Base-by-base conservation (phyloP, 768 basidiomycete species). In the Tulasnella sp. region DNA sequence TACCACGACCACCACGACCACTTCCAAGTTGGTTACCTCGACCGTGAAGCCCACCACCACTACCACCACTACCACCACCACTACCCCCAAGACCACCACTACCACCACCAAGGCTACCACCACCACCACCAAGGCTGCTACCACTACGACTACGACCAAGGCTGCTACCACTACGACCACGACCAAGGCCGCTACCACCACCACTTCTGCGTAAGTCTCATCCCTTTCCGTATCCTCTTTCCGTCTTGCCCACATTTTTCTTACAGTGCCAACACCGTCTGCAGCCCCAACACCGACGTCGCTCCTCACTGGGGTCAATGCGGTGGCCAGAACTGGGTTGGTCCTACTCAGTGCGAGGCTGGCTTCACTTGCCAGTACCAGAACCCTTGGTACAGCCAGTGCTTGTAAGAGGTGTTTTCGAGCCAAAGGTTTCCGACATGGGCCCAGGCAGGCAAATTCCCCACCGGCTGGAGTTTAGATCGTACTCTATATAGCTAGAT, bases 321-420 rank as follows among this genome's bases (percentile, higher is more conserved):
- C 50, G 79, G 79, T 14, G 79, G 77, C 9, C 31, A 41, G 6
- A 77, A 77, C 31, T 81, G 80, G 80, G 69, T 41, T n/a, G 80
- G 80, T 12, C 34, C 77, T 40, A 81, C 80, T 12, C 31, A 28
- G 6, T 81, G 80, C 72, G 80, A 58, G 28, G 16, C 80, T 42
- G 40, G 40, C 22, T 76, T 50, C 64, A 81, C 80, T 60, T 81
- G 80, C 80, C 73, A 77, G 41, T 41, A n/a, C 73, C 75, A 46
- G 80, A 80, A 75, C 54, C 28, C 44, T 28, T 80, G 75, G 34
- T 75, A 75, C 54, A 48, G 44, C 44, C 80, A 79, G 72, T 78
- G 77, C 60, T 60, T 78, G 50, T 77, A 74, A 64, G 24, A 31
- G 14, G 60, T n/a, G 8, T 3, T 28, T 64, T 31, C 60, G 1